phyloP scores from a whole-genome alignment of 306 rosid species.

The Astragalus membranaceus region DNA sequence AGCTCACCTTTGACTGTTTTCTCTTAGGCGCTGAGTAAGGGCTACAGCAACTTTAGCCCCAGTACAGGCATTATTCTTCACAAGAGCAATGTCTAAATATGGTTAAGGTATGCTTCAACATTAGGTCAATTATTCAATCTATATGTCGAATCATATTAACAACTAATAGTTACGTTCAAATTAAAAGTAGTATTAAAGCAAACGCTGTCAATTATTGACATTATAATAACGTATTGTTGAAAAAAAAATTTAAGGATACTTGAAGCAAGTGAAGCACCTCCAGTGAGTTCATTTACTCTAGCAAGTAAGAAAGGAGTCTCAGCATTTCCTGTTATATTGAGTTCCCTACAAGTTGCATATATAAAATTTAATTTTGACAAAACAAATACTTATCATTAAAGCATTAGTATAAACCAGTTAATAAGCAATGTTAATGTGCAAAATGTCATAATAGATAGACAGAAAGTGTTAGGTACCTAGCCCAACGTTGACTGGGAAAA shows the following conservation, averaged over 20 bases:
- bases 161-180: neutral
- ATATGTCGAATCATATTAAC: neutral
- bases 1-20: conserved; percentile 29
- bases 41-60: conserved; percentile 74
- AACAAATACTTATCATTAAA: neutral
- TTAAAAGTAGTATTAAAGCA: neutral
- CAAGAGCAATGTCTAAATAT: conserved; percentile 78
- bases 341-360: conserved; percentile 42
- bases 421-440: neutral
- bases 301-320: conserved; percentile 89
- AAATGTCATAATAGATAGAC: conserved; percentile 5
- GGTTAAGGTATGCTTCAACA: conserved; percentile 35
- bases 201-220: neutral
- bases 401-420: conserved; percentile 4
- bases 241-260: conserved; percentile 54
- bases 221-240: neutral
- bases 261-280: conserved; percentile 82
- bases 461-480: too few species aligned
- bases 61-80: conserved; percentile 82
- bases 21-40: conserved; percentile 45
- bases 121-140: conserved; percentile 4
- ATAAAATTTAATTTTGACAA: neutral
- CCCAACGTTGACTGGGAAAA: too few species aligned
- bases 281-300: conserved; percentile 66
- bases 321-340: conserved; percentile 66